Evolutionary conservation across 257 asterid genomes (phyloP).

Genomic region (Pogostemon cablin): DNA sequence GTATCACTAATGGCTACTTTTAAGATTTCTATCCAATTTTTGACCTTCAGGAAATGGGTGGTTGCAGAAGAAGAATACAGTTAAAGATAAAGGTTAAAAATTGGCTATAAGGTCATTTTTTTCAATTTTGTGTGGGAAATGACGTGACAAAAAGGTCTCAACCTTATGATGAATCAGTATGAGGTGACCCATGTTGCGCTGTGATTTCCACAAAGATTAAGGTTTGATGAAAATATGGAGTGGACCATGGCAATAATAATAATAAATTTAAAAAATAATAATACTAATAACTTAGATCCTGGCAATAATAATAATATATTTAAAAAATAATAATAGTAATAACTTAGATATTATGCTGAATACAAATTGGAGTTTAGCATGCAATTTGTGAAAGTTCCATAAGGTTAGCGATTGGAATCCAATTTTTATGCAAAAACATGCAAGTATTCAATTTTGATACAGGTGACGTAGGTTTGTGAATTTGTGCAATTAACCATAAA

Average conservation of each 20-base stretch:
- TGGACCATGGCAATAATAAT: background rate
- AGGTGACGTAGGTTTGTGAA: background rate
- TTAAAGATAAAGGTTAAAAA: background rate
- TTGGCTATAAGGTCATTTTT: background rate
- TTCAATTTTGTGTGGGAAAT: background rate
- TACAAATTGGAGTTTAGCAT: background rate
- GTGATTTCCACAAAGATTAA: background rate
- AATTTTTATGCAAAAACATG: background rate
- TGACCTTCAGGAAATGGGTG: background rate
- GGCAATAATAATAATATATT: too few species aligned
- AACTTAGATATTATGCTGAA: too few species aligned
- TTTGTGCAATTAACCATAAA: constrained; percentile 20
- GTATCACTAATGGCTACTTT: background rate
- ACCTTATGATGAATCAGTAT: background rate
- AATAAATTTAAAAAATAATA: too few species aligned
- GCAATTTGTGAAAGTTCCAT: background rate
- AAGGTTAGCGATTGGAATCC: background rate
- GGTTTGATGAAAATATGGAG: background rate
- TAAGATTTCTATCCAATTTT: background rate
- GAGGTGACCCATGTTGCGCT: background rate
- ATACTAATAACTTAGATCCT: too few species aligned
- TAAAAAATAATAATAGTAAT: too few species aligned
- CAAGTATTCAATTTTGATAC: background rate
- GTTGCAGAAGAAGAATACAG: constrained; percentile 2
- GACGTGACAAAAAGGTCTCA: background rate